Evolutionary conservation across 2,329 filamentous ascomycete genomes (phyloP), one percentile per base, ranked within the genome.

Genomic region (Phyllosticta citrichinensis): DNA sequence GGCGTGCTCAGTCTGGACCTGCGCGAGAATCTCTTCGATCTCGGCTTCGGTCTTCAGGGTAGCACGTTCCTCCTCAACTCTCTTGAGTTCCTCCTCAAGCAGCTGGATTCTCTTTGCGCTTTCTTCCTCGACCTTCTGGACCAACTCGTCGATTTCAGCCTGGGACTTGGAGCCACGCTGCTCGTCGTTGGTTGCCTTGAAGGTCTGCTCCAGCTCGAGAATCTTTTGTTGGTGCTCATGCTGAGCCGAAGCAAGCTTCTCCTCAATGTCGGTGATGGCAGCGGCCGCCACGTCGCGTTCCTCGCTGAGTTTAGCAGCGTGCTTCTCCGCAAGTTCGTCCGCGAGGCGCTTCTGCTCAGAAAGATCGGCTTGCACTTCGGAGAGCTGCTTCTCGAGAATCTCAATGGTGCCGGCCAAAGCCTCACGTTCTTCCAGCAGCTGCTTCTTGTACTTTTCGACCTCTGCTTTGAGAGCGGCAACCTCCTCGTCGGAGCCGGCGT

Each of bases 401-500:
- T 61, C 59, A 6, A 61, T 61, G 17, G 54, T 57, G 24, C 2
- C 25, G 20, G 54, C 52, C 22, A 57, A 40, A 35, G 55, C 30
- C 22, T 56, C 59, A 17, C 59, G 59, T 40, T 61, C 59, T 19
- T 61, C 59, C 8, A 56, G 47, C 6, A 61, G 59, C 55, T 61
- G 59, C 55, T 61, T 61, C 55, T 57, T 27, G 47, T 56, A 61
- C 59, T 61, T 56, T 55, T 61, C 59, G 11, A 50, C 17, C 27
- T 61, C 59, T 5, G 55, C 27, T 19, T 52, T 61, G 20, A 61
- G 59, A 20, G 27, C 50, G 17, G 30, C 14, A 19, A 57, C 59
- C 20, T 61, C 59, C 1, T 61, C 59, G 22, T 20, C 52, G 17
- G 54, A 53, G 8, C 55, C 54, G 14, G 40, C 50, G 20, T 61